These are phyloP conservation scores for Fusarium sp. DNA, from an alignment of 2,329 filamentous ascomycete species.

Conservation along the genomic window DNA sequence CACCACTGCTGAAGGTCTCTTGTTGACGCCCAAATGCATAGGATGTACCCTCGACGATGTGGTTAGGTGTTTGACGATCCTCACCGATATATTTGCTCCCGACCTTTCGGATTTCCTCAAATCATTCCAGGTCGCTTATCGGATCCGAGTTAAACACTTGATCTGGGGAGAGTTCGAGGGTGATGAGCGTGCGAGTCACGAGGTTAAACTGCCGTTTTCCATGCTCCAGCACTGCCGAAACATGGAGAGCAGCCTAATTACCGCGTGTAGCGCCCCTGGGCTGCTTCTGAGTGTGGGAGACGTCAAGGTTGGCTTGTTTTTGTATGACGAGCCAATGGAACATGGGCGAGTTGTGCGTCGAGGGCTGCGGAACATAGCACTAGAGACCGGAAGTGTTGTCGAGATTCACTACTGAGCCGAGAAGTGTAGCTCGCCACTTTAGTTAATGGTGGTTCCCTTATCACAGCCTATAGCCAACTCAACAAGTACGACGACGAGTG, in stretches of 20 bases:
- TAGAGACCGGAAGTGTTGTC: too few relatives aligned
- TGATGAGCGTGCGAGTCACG: neutral
- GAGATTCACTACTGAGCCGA: too few relatives aligned
- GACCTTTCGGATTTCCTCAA: neutral
- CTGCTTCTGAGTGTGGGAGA: neutral
- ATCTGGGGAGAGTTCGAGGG: neutral
- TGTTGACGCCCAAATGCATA: neutral
- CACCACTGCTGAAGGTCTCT: neutral
- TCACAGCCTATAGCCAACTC: too few relatives aligned
- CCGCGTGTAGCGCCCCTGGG: rapidly evolving
- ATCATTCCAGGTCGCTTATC: neutral
- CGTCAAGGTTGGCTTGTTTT: neutral
- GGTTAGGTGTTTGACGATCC: neutral
- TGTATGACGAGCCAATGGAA: neutral
- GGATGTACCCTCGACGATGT: neutral
- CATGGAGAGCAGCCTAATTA: neutral
- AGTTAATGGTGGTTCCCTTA: too few relatives aligned
- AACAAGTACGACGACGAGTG: neutral
- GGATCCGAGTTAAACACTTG: neutral
- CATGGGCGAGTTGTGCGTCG: neutral
- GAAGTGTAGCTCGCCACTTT: too few relatives aligned
- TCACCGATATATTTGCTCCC: neutral
- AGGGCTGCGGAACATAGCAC: neutral
- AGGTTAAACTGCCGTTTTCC: neutral
- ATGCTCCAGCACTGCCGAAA: neutral